A percentile compares a stretch with the other conserved stretches of the same genome.
These are phyloP conservation scores for Trichoderma koningiopsis DNA, from an alignment of 2,329 filamentous ascomycete species.

Conservation along the genomic window DNA sequence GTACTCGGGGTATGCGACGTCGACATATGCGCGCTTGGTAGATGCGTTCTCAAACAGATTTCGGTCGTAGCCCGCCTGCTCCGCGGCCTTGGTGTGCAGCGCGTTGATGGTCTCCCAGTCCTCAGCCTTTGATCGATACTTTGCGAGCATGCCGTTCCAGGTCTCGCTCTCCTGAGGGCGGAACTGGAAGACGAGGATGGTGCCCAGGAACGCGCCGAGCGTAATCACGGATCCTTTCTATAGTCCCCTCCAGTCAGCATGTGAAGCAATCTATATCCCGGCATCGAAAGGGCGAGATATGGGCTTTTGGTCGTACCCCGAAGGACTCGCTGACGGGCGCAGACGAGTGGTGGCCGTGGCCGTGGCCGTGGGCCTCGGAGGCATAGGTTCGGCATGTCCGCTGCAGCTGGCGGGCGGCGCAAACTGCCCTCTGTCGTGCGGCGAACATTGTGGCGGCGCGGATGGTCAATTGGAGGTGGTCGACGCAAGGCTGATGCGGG, in stretches of 20 bases:
- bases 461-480: slow-evolving; percentile 38
- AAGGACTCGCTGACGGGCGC: slow-evolving; percentile 56
- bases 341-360: slow-evolving; percentile 50
- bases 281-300: background rate
- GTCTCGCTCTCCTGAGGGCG: slow-evolving; percentile 54
- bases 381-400: slow-evolving; percentile 53
- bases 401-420: slow-evolving; percentile 42
- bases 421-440: slow-evolving; percentile 50
- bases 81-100: slow-evolving; percentile 53
- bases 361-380: slow-evolving; percentile 44
- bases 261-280: background rate
- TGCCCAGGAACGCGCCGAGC: slow-evolving; percentile 48
- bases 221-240: slow-evolving; percentile 54
- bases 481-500: slow-evolving; percentile 25
- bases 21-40: slow-evolving; percentile 49
- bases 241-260: slow-evolving; percentile 18
- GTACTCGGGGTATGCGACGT: slow-evolving; percentile 61
- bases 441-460: slow-evolving; percentile 43
- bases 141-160: slow-evolving; percentile 50
- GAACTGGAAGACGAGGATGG: slow-evolving; percentile 52
- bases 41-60: slow-evolving; percentile 54
- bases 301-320: slow-evolving; percentile 50
- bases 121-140: slow-evolving; percentile 50
- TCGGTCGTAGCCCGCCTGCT: slow-evolving; percentile 61
- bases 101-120: slow-evolving; percentile 56